A percentile compares a stretch with the other conserved stretches of the same genome.
These are phyloP conservation scores for Fusarium ambrosium DNA, from an alignment of 2,329 filamentous ascomycete genomes.

Conservation along the genomic window DNA sequence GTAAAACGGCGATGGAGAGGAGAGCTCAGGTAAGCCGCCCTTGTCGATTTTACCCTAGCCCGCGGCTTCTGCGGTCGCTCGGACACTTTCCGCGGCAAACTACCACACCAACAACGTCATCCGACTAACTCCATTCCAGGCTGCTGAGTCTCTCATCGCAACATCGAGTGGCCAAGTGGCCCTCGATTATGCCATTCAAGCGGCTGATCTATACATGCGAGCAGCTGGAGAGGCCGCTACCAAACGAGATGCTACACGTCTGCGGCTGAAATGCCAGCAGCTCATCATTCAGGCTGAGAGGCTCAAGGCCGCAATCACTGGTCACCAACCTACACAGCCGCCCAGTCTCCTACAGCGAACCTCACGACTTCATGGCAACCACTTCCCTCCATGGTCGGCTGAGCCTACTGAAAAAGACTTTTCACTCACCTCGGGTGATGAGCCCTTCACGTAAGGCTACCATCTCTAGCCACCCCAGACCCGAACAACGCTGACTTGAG, in stretches of 20 bases:
- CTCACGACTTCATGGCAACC: constrained; percentile 84
- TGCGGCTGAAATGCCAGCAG: constrained; percentile 77
- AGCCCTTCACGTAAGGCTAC: constrained; percentile 72
- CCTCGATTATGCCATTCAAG: constrained; percentile 80
- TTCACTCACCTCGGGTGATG: constrained; percentile 60
- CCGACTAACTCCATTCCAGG: constrained; percentile 45
- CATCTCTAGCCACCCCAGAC: neutral
- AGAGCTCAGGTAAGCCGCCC: constrained; percentile 52
- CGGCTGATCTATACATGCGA: constrained; percentile 85
- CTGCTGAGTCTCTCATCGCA: constrained; percentile 55
- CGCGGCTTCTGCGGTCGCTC: neutral
- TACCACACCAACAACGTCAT: constrained; percentile 1
- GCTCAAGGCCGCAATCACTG: constrained; percentile 69
- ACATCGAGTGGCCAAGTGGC: constrained; percentile 66
- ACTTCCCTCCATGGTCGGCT: constrained; percentile 87
- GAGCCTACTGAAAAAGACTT: constrained; percentile 75
- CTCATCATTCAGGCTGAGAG: constrained; percentile 80
- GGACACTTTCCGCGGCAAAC: neutral
- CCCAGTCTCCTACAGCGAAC: constrained; percentile 75
- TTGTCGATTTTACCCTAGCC: neutral
- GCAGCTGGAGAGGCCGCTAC: constrained; percentile 74
- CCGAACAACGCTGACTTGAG: constrained; percentile 6
- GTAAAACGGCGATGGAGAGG: constrained; percentile 52
- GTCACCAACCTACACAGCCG: neutral
- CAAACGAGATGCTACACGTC: constrained; percentile 73